Conservation (phyloP, 2,329 filamentous ascomycete species). For the Phoma sp. region DNA sequence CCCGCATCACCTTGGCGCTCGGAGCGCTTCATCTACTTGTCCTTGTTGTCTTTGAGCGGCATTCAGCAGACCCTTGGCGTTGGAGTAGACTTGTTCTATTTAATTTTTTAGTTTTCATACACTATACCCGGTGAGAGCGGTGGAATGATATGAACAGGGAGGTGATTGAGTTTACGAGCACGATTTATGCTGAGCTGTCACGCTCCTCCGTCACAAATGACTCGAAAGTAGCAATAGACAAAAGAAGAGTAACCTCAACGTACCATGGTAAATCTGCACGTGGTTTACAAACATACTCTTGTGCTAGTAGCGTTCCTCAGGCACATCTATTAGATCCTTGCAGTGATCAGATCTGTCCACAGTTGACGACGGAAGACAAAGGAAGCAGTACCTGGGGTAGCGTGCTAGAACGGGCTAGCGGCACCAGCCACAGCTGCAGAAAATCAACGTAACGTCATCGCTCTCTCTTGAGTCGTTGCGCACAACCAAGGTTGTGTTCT, state of each 20-base stretch:
- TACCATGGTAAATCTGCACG: not conserved
- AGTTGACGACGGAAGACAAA: conserved; percentile 18
- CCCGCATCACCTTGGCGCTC: conserved; percentile 3
- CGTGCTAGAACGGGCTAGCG: conserved; percentile 21
- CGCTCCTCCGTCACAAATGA: not conserved
- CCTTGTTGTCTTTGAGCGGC: conserved; percentile 11
- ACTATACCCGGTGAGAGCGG: conserved; percentile 10
- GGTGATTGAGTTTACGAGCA: not conserved
- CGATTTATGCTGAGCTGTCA: not conserved
- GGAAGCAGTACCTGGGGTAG: conserved; percentile 19
- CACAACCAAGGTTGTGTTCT: not conserved
- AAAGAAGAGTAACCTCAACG: conserved; percentile 4
- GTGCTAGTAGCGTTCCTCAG: not conserved
- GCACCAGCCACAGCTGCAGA: conserved; percentile 26
- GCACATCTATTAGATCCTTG: not conserved
- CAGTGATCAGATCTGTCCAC: conserved; percentile 19
- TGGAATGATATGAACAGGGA: not conserved
- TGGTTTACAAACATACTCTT: not conserved
- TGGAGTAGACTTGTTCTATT: not conserved
- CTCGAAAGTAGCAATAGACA: conserved; percentile 10
- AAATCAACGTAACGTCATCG: conserved; percentile 34
- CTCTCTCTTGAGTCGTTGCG: conserved; percentile 4
- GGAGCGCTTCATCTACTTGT: not conserved
- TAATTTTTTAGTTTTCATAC: not conserved
- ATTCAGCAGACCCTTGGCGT: conserved; percentile 8